phyloP scores from a whole-genome alignment of 371 early-diverging fungal species.

The Actinomucor elegans region DNA sequence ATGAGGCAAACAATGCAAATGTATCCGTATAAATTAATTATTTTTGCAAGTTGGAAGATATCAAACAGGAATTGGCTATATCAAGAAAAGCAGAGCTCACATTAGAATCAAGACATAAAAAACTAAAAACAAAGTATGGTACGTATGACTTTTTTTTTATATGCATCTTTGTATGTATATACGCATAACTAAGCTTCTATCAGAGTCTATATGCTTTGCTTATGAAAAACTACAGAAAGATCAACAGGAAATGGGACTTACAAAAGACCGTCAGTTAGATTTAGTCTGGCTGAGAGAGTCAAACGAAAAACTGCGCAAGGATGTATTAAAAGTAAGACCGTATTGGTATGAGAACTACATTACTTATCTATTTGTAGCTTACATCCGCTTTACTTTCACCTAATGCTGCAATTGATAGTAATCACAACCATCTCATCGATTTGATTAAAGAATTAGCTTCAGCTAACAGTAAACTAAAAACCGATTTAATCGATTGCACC shows the following conservation, averaged over 20 bases:
- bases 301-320: conserved; percentile 42
- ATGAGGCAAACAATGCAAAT: conserved; percentile 3
- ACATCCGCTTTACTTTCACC: conserved; percentile 26
- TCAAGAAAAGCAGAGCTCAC: conserved; percentile 38
- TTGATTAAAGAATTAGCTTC: conserved; percentile 47
- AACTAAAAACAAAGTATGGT: conserved; percentile 42
- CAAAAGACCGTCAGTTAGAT: conserved; percentile 19
- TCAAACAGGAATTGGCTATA: conserved; percentile 42
- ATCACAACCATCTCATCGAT: conserved; percentile 22
- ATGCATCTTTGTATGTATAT: background rate
- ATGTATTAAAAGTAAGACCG: conserved; percentile 37
- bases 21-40: background rate
- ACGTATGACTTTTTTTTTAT: background rate
- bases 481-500: conserved; percentile 37
- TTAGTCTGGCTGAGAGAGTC: conserved; percentile 37
- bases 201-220: conserved; percentile 29
- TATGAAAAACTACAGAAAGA: conserved; percentile 33
- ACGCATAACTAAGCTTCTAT: too few relatives aligned
- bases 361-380: conserved; percentile 16
- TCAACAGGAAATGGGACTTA: conserved; percentile 25
- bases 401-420: conserved; percentile 13
- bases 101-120: conserved; percentile 47
- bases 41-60: conserved; percentile 38
- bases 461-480: conserved; percentile 44
- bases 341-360: background rate